Percentiles rank a stretch among this genome's conserved stretches.
phyloP scores from a whole-genome alignment of 257 asterid genomes.

The Solanum verrucosum region DNA sequence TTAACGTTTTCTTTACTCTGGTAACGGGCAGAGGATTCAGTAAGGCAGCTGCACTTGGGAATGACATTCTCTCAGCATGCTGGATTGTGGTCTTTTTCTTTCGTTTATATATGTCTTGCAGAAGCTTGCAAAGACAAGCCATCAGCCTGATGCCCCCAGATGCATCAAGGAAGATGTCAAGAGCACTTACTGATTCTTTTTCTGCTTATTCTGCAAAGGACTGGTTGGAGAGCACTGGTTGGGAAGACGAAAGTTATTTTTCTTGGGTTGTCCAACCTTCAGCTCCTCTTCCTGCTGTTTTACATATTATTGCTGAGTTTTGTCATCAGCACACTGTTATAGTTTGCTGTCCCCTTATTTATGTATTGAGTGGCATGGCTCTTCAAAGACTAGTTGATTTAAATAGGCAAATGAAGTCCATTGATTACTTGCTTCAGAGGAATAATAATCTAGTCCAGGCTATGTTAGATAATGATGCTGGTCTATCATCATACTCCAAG shows the following conservation, averaged over 20 bases:
- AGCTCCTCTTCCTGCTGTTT: slow-evolving; percentile 42
- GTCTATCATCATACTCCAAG: slow-evolving; percentile 26
- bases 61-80: slow-evolving; percentile 20
- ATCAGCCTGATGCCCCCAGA: slow-evolving; percentile 62
- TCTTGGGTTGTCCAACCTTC: slow-evolving; percentile 62
- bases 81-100: slow-evolving; percentile 58
- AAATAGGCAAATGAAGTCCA: slow-evolving; percentile 50
- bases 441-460: slow-evolving; percentile 20
- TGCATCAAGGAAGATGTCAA: slow-evolving; percentile 56
- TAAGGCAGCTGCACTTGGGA: slow-evolving; percentile 18
- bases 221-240: slow-evolving; percentile 51
- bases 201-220: slow-evolving; percentile 62
- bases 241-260: slow-evolving; percentile 42
- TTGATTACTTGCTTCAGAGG: slow-evolving; percentile 58
- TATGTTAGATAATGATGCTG: slow-evolving; percentile 34
- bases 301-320: slow-evolving; percentile 40
- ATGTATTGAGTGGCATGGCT: slow-evolving; percentile 58
- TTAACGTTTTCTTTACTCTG: slow-evolving; percentile 26
- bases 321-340: slow-evolving; percentile 39
- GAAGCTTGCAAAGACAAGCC: slow-evolving; percentile 58
- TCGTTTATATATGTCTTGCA: slow-evolving; percentile 55
- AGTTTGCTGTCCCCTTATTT: slow-evolving; percentile 55
- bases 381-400: slow-evolving; percentile 78
- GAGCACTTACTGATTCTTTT: slow-evolving; percentile 40
- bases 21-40: slow-evolving; percentile 31